Evolutionary conservation across 1,284 basidiomycete genomes (phyloP), one percentile per base, ranked within the genome.

Genomic region (Tilletiaria anomala): DNA sequence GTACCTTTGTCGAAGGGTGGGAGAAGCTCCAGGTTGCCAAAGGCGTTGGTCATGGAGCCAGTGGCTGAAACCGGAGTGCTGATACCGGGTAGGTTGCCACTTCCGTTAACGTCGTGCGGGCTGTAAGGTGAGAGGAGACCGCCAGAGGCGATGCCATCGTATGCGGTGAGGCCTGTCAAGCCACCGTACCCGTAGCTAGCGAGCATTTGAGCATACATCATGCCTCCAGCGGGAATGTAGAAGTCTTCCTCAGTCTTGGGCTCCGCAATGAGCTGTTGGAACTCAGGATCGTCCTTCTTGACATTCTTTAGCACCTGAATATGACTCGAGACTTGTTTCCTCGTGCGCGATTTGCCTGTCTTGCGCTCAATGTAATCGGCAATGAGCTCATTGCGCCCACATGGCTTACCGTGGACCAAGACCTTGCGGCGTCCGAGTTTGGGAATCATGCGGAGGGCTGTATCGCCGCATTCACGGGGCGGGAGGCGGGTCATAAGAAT

Each of bases 311-410:
- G 55, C 22, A 67, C 65, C 47, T 67, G 65, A 19, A 67, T 67
- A 36, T 67, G 65, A 44, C 60, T 63, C 39, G 64, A 66, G 35
- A 67, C 64, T 44, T 67, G 65, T 48, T 67, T 67, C 23, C 65
- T 53, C 20, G 57, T 58, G 23, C 65, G 55, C 24, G 46, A 44
- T 48, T 64, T 61, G 46, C 59, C 67, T 4, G 72, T 72, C 43
- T 69, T 68, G 29, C 72, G 64, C 17, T 68, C 59, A 37, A 73
- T 71, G 47, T 73, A 72, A 45, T 71, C 67, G 19, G 69, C 71
- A 49, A 73, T 73, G 34, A 73, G 67, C 53, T 73, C 72, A 54
- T 73, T 73, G n/a, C 72, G 68, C 0, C 72, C 72, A 37, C 70
- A 71, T 1, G 71, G 65, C 51, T 72, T 72, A 32, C 69, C 69